Base-by-base conservation (phyloP, 2,329 filamentous ascomycete genomes). In the Colletotrichum ledebouriae region DNA sequence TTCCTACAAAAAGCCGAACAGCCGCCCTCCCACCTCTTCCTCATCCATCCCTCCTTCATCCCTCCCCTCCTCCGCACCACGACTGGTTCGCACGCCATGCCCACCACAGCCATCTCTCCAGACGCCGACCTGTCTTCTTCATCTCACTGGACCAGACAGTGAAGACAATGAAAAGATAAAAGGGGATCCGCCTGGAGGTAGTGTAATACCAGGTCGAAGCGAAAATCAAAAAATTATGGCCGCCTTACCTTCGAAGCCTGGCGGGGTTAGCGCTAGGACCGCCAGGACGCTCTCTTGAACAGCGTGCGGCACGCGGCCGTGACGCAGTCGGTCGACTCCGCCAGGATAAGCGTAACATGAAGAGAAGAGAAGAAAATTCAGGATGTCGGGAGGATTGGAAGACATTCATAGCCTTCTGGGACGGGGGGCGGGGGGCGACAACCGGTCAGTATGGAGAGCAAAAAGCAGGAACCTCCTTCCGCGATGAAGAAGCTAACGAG, bases 91-190 rank as follows among this genome's bases (percentile, higher is more conserved):
- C 46, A 25, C 22, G 17, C 17, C 20, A 49, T 29, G 46, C 46
- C 46, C 46, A 25, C 46, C 46, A 20, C 46, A 49, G n/a, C 7
- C 6, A 49, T 29, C n/a, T 49, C 46, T 20, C 46, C 20, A 29
- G 46, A 49, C 46, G 17, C 46, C 46, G 46, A 49, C 46, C 17
- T 49, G 20, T 49, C 46, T 49, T 49, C 46, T 49, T 49, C 46
- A 49, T 49, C 46, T 49, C 46, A 49, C 46, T 49, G 46, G 46
- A 49, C 46, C 46, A 22, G n/a, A 2, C n/a, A 22, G 46, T 49
- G n/a, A 22, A 12, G 46, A 49, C 46, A 49, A 49, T 22, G 17
- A 29, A 29, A 49, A 49, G n/a, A 49, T 49, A 22, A 49, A 49
- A 12, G 46, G 20, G 46, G 22, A 6, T 9, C 20, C 25, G 46